Percentiles rank a stretch among this genome's conserved stretches.
Evolutionary conservation across 148 eudicot genomes (phyloP).

Genomic region (Dianthus caryophyllus): DNA sequence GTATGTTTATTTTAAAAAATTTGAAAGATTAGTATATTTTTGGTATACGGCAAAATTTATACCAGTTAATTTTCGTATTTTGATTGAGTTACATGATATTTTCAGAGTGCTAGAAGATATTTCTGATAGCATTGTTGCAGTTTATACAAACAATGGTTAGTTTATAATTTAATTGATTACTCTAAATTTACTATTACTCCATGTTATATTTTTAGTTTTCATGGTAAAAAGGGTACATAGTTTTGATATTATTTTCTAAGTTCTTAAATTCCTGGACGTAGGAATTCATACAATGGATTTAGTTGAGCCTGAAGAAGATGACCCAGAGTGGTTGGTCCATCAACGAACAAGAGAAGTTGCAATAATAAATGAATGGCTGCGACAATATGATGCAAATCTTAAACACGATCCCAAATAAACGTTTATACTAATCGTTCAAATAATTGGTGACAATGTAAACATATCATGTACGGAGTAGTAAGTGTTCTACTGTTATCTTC

Average conservation of each 20-base stretch:
- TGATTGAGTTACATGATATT: background rate
- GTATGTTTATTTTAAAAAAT: background rate
- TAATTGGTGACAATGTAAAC: background rate
- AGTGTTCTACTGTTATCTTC: no score
- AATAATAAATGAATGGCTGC: constrained; percentile 22
- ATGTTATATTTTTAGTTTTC: no score
- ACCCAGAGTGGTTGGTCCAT: constrained; percentile 29
- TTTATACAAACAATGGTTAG: constrained; percentile 21
- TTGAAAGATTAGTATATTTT: background rate
- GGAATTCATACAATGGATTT: constrained; percentile 26
- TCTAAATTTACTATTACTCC: no score
- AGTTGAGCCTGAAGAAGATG: background rate
- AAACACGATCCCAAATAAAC: background rate
- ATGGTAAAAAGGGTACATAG: no score
- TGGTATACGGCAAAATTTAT: no score
- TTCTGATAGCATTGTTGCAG: constrained; percentile 23
- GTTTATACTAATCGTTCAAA: background rate
- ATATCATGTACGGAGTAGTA: no score
- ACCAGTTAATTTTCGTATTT: background rate
- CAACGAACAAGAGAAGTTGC: constrained; percentile 29
- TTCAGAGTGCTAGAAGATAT: constrained; percentile 22
- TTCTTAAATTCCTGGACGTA: background rate
- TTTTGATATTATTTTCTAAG: background rate
- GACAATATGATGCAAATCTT: constrained; percentile 22
- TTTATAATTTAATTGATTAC: no score